Evolutionary conservation across 164 flowering plant genomes (phyloP), one percentile per base, ranked within the genome.

Genomic region (Pachysandra terminalis): DNA sequence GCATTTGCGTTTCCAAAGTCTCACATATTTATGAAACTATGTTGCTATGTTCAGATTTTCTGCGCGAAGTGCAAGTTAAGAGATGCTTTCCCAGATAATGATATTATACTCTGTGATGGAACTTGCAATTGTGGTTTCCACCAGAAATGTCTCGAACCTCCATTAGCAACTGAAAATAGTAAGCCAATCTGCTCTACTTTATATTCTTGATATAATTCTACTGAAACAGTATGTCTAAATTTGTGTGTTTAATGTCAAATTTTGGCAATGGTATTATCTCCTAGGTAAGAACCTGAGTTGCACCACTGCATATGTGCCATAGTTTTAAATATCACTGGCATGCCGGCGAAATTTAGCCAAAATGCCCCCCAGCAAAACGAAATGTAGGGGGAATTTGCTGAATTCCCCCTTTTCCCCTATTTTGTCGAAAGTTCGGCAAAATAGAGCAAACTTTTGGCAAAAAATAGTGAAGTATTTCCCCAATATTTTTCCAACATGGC

Each of bases 121-220:
- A 86, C 91, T 54, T 95, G 99, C 82, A 88, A 90, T 69, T 77
- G 97, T 79, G 97, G 94, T 62, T 95, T 92, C 73, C 99, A 95
- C 81, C 97, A 95, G 72, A 87, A 87, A 74, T 95, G 99, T 75
- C 89, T 90, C 60, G 99, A 92, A 61, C 97, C 97, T 70, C 99
- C 99, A 40, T 70, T 95, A 73, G 87, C 85, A 26, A 89, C 93
- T 49, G 90, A 88, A 80, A 82, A 83, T 60, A 88, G 99, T 95
- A 82, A 81, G 94, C 56, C 12, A 54, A 63, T 56, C 68, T 67
- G 59, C 56, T 74, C 22, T 40, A 14, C 24, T 45, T 25, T 53
- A 56, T 56, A 49, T 59, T 62, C 40, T 49, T 40, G 55, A 41
- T 56, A 15, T 25, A 21, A 14, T 56, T 58, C 13, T 60, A 19